phyloP scores from a whole-genome alignment of 805 yeast species.

The Ogataea wickerhamii region DNA sequence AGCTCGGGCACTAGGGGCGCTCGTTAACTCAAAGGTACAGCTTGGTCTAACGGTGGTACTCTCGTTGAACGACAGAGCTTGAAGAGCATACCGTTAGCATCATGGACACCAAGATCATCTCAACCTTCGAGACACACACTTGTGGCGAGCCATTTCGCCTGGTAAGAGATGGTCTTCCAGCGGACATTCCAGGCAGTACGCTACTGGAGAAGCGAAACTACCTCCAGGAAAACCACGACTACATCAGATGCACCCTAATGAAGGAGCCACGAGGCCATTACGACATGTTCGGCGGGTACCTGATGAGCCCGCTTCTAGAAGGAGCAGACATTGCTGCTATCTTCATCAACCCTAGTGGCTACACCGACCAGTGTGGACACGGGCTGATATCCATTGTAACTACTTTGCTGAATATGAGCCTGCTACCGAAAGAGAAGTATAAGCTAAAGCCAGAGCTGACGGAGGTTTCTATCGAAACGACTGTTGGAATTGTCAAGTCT shows the following conservation, averaged over 20 bases:
- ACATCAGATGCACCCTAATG: slow-evolving; percentile 24
- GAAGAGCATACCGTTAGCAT: not conserved
- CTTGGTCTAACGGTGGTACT: not conserved
- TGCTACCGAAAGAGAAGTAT: slow-evolving; percentile 19
- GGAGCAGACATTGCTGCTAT: slow-evolving; percentile 26
- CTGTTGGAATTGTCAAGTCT: slow-evolving; percentile 23
- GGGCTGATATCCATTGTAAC: slow-evolving; percentile 27
- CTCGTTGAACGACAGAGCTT: no score
- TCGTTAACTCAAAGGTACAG: not conserved
- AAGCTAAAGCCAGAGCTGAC: slow-evolving; percentile 22
- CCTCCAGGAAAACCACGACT: slow-evolving; percentile 19
- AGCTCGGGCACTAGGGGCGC: not conserved
- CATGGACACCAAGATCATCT: slow-evolving; percentile 8
- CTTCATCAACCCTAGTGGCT: slow-evolving; percentile 27
- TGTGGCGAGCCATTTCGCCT: slow-evolving; percentile 28
- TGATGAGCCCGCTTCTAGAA: slow-evolving; percentile 17
- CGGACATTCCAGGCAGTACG: slow-evolving; percentile 19
- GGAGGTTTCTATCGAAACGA: slow-evolving; percentile 21
- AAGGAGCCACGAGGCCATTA: slow-evolving; percentile 29
- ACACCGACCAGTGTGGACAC: slow-evolving; percentile 31
- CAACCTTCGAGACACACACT: slow-evolving; percentile 27
- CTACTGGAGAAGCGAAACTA: slow-evolving; percentile 21
- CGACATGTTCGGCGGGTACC: slow-evolving; percentile 29
- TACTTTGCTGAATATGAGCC: slow-evolving; percentile 16
- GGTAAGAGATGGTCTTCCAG: slow-evolving; percentile 20